phyloP scores from a whole-genome alignment of 2,329 filamentous ascomycete genomes.

The Pochonia chlamydosporia region DNA sequence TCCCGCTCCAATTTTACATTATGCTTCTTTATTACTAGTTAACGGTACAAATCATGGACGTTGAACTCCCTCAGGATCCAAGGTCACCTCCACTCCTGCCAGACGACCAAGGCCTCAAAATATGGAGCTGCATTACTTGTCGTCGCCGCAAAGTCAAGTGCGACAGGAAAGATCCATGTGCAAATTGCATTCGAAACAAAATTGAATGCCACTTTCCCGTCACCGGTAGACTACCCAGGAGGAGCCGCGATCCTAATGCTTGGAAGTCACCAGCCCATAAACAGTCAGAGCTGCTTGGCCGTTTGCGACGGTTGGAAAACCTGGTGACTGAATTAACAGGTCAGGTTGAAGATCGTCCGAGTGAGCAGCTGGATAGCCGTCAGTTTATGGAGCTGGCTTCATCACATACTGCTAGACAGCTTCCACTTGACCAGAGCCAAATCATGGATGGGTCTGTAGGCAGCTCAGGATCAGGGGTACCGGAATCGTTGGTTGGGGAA shows the following conservation, averaged over 20 bases:
- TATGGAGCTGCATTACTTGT: conserved; percentile 27
- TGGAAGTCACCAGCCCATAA: conserved; percentile 19
- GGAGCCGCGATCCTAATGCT: conserved; percentile 13
- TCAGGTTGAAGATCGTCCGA: conserved; percentile 20
- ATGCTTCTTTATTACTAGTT: too few species aligned
- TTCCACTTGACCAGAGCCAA: too few species aligned
- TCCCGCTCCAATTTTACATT: too few species aligned
- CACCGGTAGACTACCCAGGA: conserved; percentile 22
- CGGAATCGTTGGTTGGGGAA: neutral
- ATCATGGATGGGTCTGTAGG: too few species aligned
- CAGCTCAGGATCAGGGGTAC: too few species aligned
- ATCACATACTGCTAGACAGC: too few species aligned
- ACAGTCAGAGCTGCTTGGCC: conserved; percentile 22
- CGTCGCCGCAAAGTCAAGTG: conserved; percentile 25
- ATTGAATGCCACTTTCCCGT: conserved; percentile 26
- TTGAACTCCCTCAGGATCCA: neutral
- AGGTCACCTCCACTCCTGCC: too few species aligned
- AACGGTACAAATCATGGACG: too few species aligned
- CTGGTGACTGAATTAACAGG: conserved; percentile 24
- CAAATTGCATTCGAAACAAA: conserved; percentile 17
- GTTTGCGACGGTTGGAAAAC: conserved; percentile 22
- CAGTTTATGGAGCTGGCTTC: too few species aligned
- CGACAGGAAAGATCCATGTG: conserved; percentile 23
- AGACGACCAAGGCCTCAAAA: conserved; percentile 13
- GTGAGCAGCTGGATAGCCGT: too few species aligned